Evolutionary conservation across 495 filamentous ascomycete species (phyloP).

Genomic region (Neurospora sp.): DNA sequence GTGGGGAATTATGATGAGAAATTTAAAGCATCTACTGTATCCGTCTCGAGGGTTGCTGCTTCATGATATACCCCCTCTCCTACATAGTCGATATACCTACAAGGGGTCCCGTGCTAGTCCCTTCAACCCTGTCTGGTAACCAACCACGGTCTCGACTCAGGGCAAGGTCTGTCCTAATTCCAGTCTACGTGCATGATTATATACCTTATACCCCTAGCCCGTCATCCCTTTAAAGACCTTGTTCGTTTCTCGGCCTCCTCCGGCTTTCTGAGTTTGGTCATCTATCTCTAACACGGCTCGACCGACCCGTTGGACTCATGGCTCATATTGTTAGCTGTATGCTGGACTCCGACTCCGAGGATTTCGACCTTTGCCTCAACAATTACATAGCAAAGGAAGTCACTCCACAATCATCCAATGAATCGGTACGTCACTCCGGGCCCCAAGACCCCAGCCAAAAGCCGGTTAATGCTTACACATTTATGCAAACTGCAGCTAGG

Average conservation of each 20-base stretch:
- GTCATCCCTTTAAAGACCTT: constrained; percentile 12
- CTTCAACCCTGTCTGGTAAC: neutral
- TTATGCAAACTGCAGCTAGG: constrained; percentile 16
- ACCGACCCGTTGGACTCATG: constrained; percentile 27
- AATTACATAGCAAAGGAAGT: constrained; percentile 38
- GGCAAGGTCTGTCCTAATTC: constrained; percentile 10
- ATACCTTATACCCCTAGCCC: constrained; percentile 19
- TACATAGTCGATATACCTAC: neutral
- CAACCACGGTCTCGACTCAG: constrained; percentile 8
- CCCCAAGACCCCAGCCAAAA: constrained; percentile 1
- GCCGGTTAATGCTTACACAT: constrained; percentile 19
- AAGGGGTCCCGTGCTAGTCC: neutral
- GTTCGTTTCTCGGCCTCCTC: constrained; percentile 15
- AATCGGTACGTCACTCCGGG: constrained; percentile 31
- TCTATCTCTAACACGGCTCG: constrained; percentile 23
- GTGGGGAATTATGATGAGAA: neutral
- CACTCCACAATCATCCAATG: constrained; percentile 32
- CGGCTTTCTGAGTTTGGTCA: constrained; percentile 15
- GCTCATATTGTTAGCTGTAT: constrained; percentile 41
- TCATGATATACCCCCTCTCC: neutral
- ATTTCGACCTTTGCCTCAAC: constrained; percentile 25
- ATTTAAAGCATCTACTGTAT: neutral
- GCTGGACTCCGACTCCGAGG: constrained; percentile 27
- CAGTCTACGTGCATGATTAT: constrained; percentile 15
- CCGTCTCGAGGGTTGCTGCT: neutral